phyloP scores from a whole-genome alignment of 106 monocot species.

The Dendrobium nobile region DNA sequence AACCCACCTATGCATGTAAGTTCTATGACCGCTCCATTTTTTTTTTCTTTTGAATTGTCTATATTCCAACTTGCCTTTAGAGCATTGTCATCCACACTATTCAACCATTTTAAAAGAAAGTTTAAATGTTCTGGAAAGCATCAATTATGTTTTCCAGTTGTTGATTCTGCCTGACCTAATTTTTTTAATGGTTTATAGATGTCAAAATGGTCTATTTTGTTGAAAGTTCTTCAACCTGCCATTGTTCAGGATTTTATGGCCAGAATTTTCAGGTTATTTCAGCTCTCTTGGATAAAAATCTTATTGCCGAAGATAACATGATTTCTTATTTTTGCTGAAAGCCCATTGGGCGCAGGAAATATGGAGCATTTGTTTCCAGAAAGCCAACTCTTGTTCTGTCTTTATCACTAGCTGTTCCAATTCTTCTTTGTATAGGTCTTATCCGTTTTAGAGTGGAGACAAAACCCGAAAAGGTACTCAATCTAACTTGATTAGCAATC shows the following conservation, averaged over 20 bases:
- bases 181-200: not conserved
- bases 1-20: conserved; percentile 29
- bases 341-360: conserved; percentile 41
- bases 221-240: conserved; percentile 28
- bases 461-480: conserved; percentile 83
- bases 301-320: conserved; percentile 1
- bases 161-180: not conserved
- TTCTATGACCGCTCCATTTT: not conserved
- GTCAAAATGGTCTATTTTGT: conserved; percentile 11
- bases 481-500: not conserved
- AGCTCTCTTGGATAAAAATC: not conserved
- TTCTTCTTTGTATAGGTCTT: conserved; percentile 67
- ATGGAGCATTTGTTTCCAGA: conserved; percentile 69
- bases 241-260: conserved; percentile 60
- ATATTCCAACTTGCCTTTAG: not conserved
- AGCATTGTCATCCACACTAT: not conserved
- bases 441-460: conserved; percentile 80
- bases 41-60: not conserved
- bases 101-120: not conserved
- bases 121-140: not conserved
- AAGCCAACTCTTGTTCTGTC: conserved; percentile 60
- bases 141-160: not conserved
- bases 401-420: conserved; percentile 66
- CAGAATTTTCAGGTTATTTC: conserved; percentile 64
- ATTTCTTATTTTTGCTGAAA: not conserved